Base-by-base conservation (phyloP, 164 flowering plant species). In the Annona squamosa region DNA sequence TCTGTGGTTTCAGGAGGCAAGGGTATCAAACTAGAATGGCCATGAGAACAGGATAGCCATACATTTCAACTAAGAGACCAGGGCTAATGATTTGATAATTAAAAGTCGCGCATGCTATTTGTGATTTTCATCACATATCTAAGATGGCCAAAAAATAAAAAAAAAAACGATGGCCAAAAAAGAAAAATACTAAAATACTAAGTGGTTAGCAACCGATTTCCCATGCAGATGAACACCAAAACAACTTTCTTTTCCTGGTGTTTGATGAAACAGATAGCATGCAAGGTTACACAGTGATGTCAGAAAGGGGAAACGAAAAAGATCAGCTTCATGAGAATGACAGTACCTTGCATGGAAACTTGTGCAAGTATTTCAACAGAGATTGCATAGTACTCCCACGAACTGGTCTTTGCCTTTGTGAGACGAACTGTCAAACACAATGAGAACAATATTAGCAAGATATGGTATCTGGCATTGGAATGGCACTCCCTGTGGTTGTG, bases 381-480 rank as follows among this genome's bases (percentile, higher is more conserved):
- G 89, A 76, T 57, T 84, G 86, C 73, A 81, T 83, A 76, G 89
- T 78, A 70, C 86, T 88, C 19, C 98, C 94, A 57, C 98, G 86
- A 63, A 92, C 81, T 57, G 92, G 97, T 77, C 84, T 87, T 37
- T 92, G 90, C 80, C 89, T 87, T 82, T 92, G 98, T 17, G 97
- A 94, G 75, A 92, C 83, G 76, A 90, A 94, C 97, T 94, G 82
- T 62, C 4, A 71, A 48, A 72, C 69, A 47, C 56, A 48, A 43
- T 52, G 41, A 44, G 41, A 45, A 65, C 26, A 18, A 3, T 37
- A 26, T n/a, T 37, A 70, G 72, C 16, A 26, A 52, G 37, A 26
- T 26, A 26, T 26, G 37, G 37, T 26, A 26, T 26, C 0, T 26
- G 37, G 37, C 37, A 26, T 26, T 26, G 37, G 37, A 26, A 26